phyloP scores from a whole-genome alignment of 2,329 filamentous ascomycete species.

The Aspergillus candidus region DNA sequence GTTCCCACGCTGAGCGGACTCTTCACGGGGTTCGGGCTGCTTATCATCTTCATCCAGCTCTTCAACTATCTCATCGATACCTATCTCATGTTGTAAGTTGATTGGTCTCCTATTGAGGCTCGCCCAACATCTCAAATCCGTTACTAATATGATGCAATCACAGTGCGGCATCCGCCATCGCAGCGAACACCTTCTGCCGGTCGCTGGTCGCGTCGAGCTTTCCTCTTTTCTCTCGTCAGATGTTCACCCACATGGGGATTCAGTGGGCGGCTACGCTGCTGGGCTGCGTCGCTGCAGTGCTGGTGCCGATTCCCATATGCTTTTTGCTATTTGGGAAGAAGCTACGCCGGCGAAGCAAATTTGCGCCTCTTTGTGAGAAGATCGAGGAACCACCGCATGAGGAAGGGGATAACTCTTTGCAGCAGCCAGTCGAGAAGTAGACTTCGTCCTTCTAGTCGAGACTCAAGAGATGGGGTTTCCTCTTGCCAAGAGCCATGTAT shows the following conservation, averaged over 20 bases:
- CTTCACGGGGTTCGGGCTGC: conserved; percentile 52
- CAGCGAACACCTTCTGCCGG: conserved; percentile 48
- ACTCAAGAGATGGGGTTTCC: too few species aligned
- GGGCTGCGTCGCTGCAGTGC: conserved; percentile 29
- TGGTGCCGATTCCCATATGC: conserved; percentile 31
- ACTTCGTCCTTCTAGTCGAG: too few species aligned
- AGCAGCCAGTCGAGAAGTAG: too few species aligned
- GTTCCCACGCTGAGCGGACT: conserved; percentile 43
- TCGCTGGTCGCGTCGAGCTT: conserved; percentile 31
- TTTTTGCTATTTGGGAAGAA: too few species aligned
- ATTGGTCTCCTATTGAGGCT: background rate
- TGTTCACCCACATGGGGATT: conserved; percentile 34
- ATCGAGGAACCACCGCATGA: too few species aligned
- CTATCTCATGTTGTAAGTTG: conserved; percentile 43
- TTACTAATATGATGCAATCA: background rate
- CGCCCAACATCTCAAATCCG: background rate
- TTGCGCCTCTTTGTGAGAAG: too few species aligned
- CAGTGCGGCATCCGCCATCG: conserved; percentile 48
- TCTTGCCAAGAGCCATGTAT: too few species aligned
- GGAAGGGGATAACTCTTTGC: too few species aligned
- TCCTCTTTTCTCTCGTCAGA: conserved; percentile 33
- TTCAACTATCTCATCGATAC: conserved; percentile 57
- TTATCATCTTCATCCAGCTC: conserved; percentile 52
- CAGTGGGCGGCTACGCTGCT: conserved; percentile 36
- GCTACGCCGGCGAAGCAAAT: too few species aligned